phyloP scores from a whole-genome alignment of 73 alveolate species.

The Paramecium primaurelia region DNA sequence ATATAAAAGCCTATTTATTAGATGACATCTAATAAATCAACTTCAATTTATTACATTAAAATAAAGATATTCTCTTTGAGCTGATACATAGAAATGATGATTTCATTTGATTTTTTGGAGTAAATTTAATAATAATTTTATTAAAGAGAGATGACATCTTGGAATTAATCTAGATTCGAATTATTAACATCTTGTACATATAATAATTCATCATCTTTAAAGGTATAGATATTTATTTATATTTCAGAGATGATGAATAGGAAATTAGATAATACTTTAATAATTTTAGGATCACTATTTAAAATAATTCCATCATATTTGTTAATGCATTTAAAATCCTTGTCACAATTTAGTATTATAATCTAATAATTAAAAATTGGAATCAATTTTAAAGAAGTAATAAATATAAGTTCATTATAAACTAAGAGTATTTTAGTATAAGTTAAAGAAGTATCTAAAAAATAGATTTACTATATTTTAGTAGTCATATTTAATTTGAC shows the following conservation, averaged over 20 bases:
- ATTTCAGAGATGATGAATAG: neutral
- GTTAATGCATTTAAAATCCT: neutral
- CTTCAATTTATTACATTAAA: neutral
- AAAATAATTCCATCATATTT: neutral
- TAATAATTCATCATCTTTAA: neutral
- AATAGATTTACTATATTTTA: neutral
- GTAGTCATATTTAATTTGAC: neutral
- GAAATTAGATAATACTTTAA: neutral
- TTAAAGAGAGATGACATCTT: neutral
- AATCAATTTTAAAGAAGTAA: neutral
- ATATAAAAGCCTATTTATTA: neutral
- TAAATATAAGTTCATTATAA: neutral
- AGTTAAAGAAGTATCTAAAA: neutral
- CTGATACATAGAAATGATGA: neutral
- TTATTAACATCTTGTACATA: neutral
- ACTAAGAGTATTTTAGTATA: neutral
- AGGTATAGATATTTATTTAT: neutral
- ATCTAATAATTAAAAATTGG: neutral
- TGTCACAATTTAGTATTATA: neutral
- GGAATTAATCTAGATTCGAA: neutral
- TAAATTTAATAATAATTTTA: neutral
- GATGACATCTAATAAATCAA: neutral
- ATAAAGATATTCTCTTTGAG: neutral
- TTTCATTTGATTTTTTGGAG: neutral
- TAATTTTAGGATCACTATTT: neutral